Evolutionary conservation across 1,284 basidiomycete species (phyloP).

Genomic region (Cerrena zonata): DNA sequence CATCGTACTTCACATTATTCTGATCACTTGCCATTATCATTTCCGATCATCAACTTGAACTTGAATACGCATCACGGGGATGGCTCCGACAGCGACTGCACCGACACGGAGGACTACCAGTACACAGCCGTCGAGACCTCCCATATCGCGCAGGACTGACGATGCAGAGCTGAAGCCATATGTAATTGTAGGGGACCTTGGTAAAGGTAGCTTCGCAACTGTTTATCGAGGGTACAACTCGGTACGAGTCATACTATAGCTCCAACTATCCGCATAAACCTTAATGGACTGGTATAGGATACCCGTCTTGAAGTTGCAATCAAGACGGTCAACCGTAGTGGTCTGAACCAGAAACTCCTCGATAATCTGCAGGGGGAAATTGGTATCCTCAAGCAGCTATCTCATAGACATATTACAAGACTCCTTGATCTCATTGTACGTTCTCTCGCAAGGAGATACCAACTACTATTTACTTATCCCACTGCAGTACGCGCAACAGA

Average conservation of each 20-base stretch:
- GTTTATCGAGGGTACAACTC: slow-evolving; percentile 91
- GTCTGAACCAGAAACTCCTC: slow-evolving; percentile 86
- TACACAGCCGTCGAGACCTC: background rate
- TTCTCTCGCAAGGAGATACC: slow-evolving; percentile 6
- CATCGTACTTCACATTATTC: background rate
- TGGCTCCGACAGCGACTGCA: slow-evolving; percentile 1
- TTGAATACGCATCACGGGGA: background rate
- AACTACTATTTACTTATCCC: slow-evolving; percentile 7
- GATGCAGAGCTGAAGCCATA: slow-evolving; percentile 70
- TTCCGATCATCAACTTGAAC: background rate
- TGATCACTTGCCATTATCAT: background rate
- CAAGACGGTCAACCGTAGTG: slow-evolving; percentile 89
- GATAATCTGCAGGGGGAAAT: slow-evolving; percentile 98
- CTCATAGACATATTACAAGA: slow-evolving; percentile 89
- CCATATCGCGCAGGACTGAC: slow-evolving; percentile 26
- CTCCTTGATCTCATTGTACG: slow-evolving; percentile 86
- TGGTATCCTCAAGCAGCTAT: slow-evolving; percentile 89
- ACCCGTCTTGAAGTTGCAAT: slow-evolving; percentile 80
- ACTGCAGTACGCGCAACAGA: slow-evolving; percentile 79
- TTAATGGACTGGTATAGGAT: slow-evolving; percentile 42
- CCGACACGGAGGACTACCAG: background rate
- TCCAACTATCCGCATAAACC: background rate
- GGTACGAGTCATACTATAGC: slow-evolving; percentile 41
- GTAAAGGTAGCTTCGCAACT: slow-evolving; percentile 91
- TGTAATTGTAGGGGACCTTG: slow-evolving; percentile 66